A percentile compares a stretch with the other conserved stretches of the same genome.
Evolutionary conservation across 2,329 filamentous ascomycete species (phyloP).

Genomic region (Penicillium sp.): DNA sequence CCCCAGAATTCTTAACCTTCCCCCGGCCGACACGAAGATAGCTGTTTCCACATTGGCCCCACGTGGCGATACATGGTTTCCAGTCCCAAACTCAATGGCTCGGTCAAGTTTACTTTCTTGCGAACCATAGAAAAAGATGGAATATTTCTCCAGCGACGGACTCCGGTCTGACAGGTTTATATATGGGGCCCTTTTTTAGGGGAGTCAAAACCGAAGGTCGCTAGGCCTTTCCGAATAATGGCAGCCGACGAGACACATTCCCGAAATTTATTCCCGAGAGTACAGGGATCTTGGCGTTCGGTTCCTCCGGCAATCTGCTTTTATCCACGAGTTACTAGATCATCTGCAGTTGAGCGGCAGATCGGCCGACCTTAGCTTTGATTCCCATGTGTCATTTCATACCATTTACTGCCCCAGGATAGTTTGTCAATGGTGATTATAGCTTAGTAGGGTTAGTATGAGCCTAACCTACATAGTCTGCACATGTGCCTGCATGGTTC

Average conservation of each 20-base stretch:
- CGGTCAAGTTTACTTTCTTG: background rate
- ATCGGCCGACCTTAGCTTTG: background rate
- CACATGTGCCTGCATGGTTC: too few species aligned
- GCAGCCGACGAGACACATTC: background rate
- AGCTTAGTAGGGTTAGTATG: background rate
- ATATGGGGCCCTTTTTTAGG: background rate
- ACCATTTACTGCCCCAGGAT: background rate
- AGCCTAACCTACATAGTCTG: background rate
- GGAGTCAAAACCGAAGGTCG: background rate
- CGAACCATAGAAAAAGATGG: background rate
- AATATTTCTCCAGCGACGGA: background rate
- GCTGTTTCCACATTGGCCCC: background rate
- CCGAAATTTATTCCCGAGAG: background rate
- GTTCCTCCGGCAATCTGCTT: background rate
- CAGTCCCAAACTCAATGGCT: background rate
- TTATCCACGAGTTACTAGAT: background rate
- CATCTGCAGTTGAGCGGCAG: background rate
- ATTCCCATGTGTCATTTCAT: background rate
- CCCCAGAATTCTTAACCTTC: background rate
- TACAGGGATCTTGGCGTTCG: background rate
- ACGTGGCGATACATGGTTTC: background rate
- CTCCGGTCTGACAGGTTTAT: background rate
- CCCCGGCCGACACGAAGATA: background rate
- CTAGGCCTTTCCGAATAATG: background rate
- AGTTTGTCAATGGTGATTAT: background rate